phyloP scores from a whole-genome alignment of 2,329 filamentous ascomycete genomes.

The Exophiala alcalophila region DNA sequence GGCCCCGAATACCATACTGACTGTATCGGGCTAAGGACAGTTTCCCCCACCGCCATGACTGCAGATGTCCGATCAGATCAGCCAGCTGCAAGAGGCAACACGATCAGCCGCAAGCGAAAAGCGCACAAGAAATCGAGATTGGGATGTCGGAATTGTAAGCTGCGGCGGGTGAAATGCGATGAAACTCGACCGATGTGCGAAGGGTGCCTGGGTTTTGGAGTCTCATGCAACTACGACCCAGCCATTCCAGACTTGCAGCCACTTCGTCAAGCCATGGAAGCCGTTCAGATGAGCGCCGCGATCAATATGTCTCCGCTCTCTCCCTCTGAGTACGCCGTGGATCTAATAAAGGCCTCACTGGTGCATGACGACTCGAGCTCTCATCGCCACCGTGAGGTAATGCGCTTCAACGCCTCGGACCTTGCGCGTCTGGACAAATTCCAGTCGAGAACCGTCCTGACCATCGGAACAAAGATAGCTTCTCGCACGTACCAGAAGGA shows the following conservation, averaged over 20 bases:
- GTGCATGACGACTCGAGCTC: not conserved
- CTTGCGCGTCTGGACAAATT: slow-evolving; percentile 20
- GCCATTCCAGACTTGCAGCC: slow-evolving; percentile 34
- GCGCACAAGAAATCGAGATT: slow-evolving; percentile 41
- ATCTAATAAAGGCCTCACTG: slow-evolving; percentile 8
- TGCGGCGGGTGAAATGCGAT: slow-evolving; percentile 53
- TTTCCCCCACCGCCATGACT: slow-evolving; percentile 1
- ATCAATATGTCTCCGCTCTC: slow-evolving; percentile 7
- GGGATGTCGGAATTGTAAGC: slow-evolving; percentile 53
- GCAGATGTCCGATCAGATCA: not conserved
- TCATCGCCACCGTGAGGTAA: not conserved
- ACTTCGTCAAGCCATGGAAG: slow-evolving; percentile 27
- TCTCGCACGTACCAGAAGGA: slow-evolving; percentile 16
- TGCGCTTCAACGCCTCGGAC: slow-evolving; percentile 14
- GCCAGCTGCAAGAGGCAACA: not conserved
- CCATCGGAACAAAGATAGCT: slow-evolving; percentile 16
- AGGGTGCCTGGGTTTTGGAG: slow-evolving; percentile 44
- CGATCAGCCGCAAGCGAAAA: slow-evolving; percentile 13
- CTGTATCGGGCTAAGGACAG: no score
- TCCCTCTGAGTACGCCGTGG: slow-evolving; percentile 5
- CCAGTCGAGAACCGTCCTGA: slow-evolving; percentile 21
- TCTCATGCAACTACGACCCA: slow-evolving; percentile 45
- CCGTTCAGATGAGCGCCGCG: not conserved
- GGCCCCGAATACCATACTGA: no score
- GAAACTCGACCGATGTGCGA: slow-evolving; percentile 46